Base-by-base conservation (phyloP, 2,329 filamentous ascomycete genomes). In the Pseudopyrenochaeta lycopersici region DNA sequence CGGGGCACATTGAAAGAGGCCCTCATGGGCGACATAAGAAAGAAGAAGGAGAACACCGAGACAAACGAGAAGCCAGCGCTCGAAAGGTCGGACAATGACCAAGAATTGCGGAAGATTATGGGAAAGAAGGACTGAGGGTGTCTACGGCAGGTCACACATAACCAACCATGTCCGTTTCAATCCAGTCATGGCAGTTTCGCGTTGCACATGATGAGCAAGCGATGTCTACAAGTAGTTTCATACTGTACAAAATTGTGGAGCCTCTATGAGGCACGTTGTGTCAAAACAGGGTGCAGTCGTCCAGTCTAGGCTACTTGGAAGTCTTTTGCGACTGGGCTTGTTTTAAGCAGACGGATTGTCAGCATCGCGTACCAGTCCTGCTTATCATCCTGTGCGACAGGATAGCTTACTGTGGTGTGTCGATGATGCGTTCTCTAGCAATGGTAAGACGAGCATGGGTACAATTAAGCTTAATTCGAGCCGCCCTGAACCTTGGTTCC, bases 51-150 rank as follows among this genome's bases (percentile, higher is more conserved):
- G 46, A 67, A 56, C 46, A 7, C 54, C 36, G 67, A 49, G 39
- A 50, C 66, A 48, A 52, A 73, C 32, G 47, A 68, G 30, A 73
- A 73, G 20, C 61, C 52, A 11, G 63, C 61, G 32, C 56, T 68
- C 41, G 70, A 69, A 35, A 66, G 71, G 38, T 73, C 72, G 4
- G 68, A 71, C 15, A 74, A 76, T 38, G 76, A 79, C 30, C 67
- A 75, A 35, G 63, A 74, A 53, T 39, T 79, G 49, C 71, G 73
- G 52, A 76, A 72, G 47, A 64, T 76, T 49, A 69, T 72, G 60
- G 74, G 71, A 4, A 76, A 72, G 58, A 63, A 69, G 15, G 59
- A 68, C 14, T 71, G 47, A 66, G 20, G 4, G 5, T 23, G 4
- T 21, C 4, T 11, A 10, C 32, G 15, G 12, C 5, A 5, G 12